These are phyloP conservation scores for Lactarius quietus DNA, from an alignment of 768 basidiomycete species.

Conservation along the genomic window DNA sequence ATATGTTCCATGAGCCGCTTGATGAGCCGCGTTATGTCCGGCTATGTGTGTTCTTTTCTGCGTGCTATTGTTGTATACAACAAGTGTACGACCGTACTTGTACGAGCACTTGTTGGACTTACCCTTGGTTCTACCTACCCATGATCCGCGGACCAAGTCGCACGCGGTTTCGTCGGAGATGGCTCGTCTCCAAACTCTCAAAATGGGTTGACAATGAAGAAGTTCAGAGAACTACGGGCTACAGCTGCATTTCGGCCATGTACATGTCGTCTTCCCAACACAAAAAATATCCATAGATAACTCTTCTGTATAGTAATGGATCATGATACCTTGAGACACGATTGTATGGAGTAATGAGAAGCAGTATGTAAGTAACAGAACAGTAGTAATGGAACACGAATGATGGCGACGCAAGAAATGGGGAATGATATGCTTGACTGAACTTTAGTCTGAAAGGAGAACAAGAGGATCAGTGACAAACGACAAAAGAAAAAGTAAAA, in stretches of 20 bases:
- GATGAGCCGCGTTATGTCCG: neutral
- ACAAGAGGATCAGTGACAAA: neutral
- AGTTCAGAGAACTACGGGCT: neutral
- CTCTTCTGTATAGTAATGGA: neutral
- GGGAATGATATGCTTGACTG: neutral
- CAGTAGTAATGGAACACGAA: neutral
- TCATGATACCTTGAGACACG: neutral
- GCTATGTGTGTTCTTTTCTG: neutral
- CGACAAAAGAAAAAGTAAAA: neutral
- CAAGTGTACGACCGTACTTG: neutral
- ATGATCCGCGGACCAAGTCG: neutral
- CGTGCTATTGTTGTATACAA: neutral
- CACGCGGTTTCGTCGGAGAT: neutral
- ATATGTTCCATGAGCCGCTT: neutral
- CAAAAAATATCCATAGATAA: neutral
- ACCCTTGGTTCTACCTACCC: neutral
- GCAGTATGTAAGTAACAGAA: neutral
- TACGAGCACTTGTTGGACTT: neutral
- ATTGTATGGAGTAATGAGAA: neutral
- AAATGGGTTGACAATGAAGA: neutral
- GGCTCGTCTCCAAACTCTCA: neutral
- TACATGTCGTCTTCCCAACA: neutral
- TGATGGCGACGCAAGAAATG: neutral
- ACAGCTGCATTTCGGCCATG: neutral
- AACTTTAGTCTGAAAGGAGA: neutral